These are phyloP conservation scores for Durotheca rogersii DNA, from an alignment of 495 filamentous ascomycete genomes.

Conservation along the genomic window DNA sequence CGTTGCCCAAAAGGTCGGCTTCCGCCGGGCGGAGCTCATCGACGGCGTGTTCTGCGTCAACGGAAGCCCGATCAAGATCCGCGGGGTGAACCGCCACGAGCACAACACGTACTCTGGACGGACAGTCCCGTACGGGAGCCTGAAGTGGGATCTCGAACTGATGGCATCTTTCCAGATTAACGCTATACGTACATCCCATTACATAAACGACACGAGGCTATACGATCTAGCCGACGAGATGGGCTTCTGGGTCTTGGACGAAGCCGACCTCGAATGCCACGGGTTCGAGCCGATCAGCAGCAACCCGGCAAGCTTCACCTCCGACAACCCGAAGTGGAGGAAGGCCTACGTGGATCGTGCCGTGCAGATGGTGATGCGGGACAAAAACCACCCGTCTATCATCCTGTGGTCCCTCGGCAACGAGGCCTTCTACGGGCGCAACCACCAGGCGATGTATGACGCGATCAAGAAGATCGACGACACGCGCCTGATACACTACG, in stretches of 20 bases:
- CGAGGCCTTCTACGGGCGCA: conserved; percentile 68
- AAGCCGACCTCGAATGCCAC: conserved; percentile 73
- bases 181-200: conserved; percentile 65
- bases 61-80: conserved; percentile 58
- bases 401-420: conserved; percentile 77
- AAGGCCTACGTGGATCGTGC: conserved; percentile 71
- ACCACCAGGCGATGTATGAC: conserved; percentile 67
- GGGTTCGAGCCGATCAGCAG: conserved; percentile 59
- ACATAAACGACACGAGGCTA: conserved; percentile 60
- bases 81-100: conserved; percentile 70
- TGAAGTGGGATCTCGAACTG: conserved; percentile 58
- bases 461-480: conserved; percentile 59
- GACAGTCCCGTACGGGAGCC: conserved; percentile 57
- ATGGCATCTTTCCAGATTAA: conserved; percentile 74
- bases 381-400: conserved; percentile 66
- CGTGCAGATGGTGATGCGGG: conserved; percentile 63
- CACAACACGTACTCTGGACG: conserved; percentile 62
- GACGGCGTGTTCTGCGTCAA: conserved; percentile 62
- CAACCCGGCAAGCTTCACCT: conserved; percentile 51
- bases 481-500: conserved; percentile 66
- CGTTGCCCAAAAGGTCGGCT: conserved; percentile 57
- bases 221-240: conserved; percentile 68
- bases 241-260: conserved; percentile 70
- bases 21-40: conserved; percentile 58
- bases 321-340: conserved; percentile 68